Conservation (phyloP, 192 early-diverging fungal species). For the Dispira simplex region DNA sequence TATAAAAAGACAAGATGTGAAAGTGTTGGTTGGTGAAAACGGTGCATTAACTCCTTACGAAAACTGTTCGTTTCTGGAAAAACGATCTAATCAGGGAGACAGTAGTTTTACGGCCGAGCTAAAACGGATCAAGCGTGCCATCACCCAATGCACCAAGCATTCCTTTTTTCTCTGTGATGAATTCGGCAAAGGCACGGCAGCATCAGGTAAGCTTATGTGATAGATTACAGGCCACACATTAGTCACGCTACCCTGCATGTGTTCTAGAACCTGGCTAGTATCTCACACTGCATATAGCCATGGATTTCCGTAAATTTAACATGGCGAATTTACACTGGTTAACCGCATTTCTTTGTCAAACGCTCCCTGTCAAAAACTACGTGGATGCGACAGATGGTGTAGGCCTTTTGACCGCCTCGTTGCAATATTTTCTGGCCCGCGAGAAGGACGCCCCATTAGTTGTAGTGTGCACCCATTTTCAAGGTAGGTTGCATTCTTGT, state of each 20-base stretch:
- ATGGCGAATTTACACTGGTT: not conserved
- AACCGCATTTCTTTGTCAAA: not conserved
- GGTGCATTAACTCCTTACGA: not conserved
- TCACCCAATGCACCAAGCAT: not conserved
- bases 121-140: not conserved
- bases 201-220: not conserved
- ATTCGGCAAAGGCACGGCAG: conserved; percentile 2
- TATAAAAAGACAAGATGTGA: not conserved
- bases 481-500: not conserved
- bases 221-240: not conserved
- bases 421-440: conserved; percentile 3
- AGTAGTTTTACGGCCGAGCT: conserved; percentile 6
- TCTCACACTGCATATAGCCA: too few relatives aligned
- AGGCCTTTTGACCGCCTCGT: not conserved
- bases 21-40: not conserved
- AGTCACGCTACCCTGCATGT: too few relatives aligned
- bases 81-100: not conserved
- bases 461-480: conserved; percentile 1
- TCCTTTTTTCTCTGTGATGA: conserved; percentile 9
- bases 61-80: not conserved
- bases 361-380: not conserved
- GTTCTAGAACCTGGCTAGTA: too few relatives aligned
- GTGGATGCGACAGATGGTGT: not conserved
- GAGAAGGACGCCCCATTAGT: not conserved
- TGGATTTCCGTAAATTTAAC: not conserved